A percentile compares a stretch with the other conserved stretches of the same genome.
Conservation (phyloP, 75 land plant species). For the Chamaecyparis obtusa region DNA sequence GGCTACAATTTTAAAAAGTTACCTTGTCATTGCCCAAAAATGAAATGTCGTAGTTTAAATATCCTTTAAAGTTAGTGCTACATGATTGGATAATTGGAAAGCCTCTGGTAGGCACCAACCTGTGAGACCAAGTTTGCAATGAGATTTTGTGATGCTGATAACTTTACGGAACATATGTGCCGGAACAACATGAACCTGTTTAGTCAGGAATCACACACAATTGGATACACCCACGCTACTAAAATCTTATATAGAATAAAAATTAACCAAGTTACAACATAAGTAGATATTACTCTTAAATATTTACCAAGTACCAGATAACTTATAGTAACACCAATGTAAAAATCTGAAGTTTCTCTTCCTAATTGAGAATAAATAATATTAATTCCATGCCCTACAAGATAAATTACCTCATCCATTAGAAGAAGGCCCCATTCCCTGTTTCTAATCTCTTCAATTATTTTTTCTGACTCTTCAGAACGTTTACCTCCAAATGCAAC, state of each 20-base stretch:
- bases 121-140: conserved; percentile 98
- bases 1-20: conserved; percentile 47
- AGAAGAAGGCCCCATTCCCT: conserved; percentile 99
- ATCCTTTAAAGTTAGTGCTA: neutral
- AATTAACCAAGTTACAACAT: neutral
- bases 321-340: neutral
- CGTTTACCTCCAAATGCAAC: conserved; percentile 98
- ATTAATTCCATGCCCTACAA: neutral
- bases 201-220: neutral
- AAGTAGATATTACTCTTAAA: neutral
- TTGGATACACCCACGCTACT: neutral
- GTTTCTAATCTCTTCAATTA: conserved; percentile 94
- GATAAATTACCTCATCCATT: conserved; percentile 86
- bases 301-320: neutral
- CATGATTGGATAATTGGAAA: neutral
- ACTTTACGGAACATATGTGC: conserved; percentile 99
- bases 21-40: neutral
- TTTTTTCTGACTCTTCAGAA: conserved; percentile 97
- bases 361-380: neutral
- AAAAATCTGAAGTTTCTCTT: neutral
- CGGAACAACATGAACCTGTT: conserved; percentile 97
- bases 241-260: neutral
- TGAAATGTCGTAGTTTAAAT: neutral
- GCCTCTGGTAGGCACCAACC: conserved; percentile 34
- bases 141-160: conserved; percentile 97